These are phyloP conservation scores for Bretschneidera sinensis DNA, from an alignment of 345 rosid species.

Conservation along the genomic window DNA sequence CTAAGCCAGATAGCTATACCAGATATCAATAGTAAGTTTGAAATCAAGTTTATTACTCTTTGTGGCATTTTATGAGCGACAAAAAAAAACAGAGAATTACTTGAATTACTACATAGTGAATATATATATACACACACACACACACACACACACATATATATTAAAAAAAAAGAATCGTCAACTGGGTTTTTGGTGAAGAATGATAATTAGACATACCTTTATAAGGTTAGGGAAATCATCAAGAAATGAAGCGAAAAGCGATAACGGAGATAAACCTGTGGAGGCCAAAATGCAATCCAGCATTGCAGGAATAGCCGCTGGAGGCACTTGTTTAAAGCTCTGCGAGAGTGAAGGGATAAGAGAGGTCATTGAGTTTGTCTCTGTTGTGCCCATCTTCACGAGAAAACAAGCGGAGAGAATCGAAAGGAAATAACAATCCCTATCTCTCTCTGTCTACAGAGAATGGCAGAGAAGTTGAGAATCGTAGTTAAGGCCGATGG, in stretches of 20 bases:
- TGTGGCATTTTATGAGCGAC: not conserved
- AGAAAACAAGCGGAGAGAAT: not conserved
- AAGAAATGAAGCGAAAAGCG: slow-evolving; percentile 58
- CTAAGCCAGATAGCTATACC: not conserved
- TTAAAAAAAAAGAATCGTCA: no score
- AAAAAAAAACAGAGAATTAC: not conserved
- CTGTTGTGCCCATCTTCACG: slow-evolving; percentile 15
- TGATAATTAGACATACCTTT: slow-evolving; percentile 8
- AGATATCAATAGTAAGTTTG: not conserved
- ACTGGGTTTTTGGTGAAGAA: not conserved
- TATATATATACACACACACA: no score
- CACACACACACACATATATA: no score
- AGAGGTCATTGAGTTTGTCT: slow-evolving; percentile 30
- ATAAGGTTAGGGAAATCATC: slow-evolving; percentile 20
- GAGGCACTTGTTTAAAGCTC: slow-evolving; percentile 62
- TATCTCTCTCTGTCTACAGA: no score
- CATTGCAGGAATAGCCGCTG: slow-evolving; percentile 66
- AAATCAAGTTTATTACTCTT: not conserved
- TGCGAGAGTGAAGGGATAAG: slow-evolving; percentile 47
- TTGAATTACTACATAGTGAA: no score
- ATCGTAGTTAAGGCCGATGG: no score
- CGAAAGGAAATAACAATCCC: no score
- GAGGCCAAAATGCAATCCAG: slow-evolving; percentile 78
- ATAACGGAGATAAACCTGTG: slow-evolving; percentile 46
- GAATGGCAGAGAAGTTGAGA: no score